phyloP scores from a whole-genome alignment of 352 stramenopile species.

The Pythium oligandrum region DNA sequence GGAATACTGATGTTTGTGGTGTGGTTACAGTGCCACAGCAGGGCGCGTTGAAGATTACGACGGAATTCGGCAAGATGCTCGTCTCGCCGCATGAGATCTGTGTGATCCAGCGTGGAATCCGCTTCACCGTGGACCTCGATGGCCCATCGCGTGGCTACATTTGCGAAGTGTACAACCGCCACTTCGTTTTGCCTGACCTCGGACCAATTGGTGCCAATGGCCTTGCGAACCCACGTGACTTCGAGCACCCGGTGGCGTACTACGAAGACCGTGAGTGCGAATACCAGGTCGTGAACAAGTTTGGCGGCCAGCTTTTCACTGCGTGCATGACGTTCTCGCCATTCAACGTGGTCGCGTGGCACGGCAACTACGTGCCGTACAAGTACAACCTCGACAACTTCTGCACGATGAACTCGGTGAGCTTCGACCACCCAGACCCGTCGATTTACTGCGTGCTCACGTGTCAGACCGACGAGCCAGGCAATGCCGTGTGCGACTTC shows the following conservation, averaged over 20 bases:
- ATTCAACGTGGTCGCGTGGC: conserved; percentile 98
- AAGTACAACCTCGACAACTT: conserved; percentile 97
- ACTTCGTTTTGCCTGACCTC: conserved; percentile 94
- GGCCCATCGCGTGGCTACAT: conserved; percentile 90
- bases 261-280: conserved; percentile 87
- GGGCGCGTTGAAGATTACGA: conserved; percentile 88
- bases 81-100: conserved; percentile 90
- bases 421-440: conserved; percentile 95
- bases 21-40: conserved; percentile 78
- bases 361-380: conserved; percentile 97
- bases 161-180: conserved; percentile 93
- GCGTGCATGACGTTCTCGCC: conserved; percentile 84
- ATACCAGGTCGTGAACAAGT: conserved; percentile 81
- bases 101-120: conserved; percentile 94
- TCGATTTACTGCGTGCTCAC: conserved; percentile 98
- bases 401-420: conserved; percentile 94
- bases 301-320: conserved; percentile 88
- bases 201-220: conserved; percentile 96
- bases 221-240: conserved; percentile 94
- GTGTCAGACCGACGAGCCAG: conserved; percentile 88
- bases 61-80: conserved; percentile 89
- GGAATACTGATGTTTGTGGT: too few relatives aligned
- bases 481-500: conserved; percentile 95
- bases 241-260: conserved; percentile 87
- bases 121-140: conserved; percentile 90